These are phyloP conservation scores for Tetratostichococcus sp. DNA, from an alignment of 139 green algal species.

Conservation along the genomic window DNA sequence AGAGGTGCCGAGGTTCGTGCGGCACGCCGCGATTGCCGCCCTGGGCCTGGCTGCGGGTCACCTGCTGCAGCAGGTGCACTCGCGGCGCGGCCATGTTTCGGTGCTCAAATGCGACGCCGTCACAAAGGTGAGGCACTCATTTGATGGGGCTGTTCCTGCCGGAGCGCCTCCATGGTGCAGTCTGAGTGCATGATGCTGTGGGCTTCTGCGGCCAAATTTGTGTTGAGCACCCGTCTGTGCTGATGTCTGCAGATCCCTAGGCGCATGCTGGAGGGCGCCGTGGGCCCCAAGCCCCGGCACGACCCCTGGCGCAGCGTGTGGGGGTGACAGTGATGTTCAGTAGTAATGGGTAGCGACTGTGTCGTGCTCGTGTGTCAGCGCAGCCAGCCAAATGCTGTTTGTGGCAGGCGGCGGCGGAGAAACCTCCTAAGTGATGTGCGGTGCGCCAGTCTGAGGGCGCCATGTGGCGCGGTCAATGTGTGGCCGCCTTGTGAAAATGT, in stretches of 20 bases:
- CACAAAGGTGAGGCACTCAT: background rate
- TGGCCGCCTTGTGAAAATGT: too few relatives aligned
- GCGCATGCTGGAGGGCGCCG: background rate
- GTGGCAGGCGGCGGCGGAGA: too few relatives aligned
- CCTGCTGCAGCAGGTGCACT: background rate
- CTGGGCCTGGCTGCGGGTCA: too few relatives aligned
- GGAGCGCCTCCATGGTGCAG: background rate
- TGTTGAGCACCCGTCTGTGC: background rate
- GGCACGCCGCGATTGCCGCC: background rate
- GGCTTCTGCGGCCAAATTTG: background rate
- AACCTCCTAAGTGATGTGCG: too few relatives aligned
- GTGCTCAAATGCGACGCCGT: background rate
- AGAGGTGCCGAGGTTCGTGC: background rate
- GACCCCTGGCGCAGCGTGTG: background rate
- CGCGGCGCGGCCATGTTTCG: background rate
- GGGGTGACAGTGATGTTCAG: too few relatives aligned
- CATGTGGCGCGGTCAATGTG: too few relatives aligned
- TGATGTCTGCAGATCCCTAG: background rate
- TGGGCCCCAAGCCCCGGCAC: background rate
- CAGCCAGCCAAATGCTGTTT: too few relatives aligned
- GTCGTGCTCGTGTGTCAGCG: too few relatives aligned
- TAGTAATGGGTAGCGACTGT: too few relatives aligned
- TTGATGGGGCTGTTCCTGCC: too few relatives aligned
- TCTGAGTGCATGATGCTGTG: background rate
- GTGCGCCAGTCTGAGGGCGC: too few relatives aligned